A percentile compares a stretch with the other conserved stretches of the same genome.
Conservation (phyloP, 495 filamentous ascomycete genomes). For the Hypoxylon cercidicola region DNA sequence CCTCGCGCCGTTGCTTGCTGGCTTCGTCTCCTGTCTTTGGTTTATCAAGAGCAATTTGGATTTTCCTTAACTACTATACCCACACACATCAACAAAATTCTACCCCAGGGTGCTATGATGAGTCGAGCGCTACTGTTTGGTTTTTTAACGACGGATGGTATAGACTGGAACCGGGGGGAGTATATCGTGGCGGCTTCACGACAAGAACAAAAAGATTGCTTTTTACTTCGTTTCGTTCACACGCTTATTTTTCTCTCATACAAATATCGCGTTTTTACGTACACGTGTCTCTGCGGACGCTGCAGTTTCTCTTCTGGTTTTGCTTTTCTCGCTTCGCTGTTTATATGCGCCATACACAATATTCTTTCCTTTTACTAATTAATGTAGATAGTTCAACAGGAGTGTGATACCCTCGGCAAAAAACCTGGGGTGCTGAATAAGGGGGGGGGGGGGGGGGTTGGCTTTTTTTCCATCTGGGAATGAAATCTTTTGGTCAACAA, state of each 20-base stretch:
- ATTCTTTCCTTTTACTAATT: constrained; percentile 23
- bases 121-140: constrained; percentile 29
- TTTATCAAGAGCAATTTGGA: background rate
- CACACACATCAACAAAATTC: constrained; percentile 30
- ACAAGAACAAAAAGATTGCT: constrained; percentile 35
- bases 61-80: constrained; percentile 38
- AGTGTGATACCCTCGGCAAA: constrained; percentile 37
- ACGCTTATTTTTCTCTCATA: constrained; percentile 23
- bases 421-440: constrained; percentile 13
- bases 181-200: constrained; percentile 27
- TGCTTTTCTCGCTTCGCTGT: constrained; percentile 32
- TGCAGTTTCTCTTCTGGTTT: constrained; percentile 20
- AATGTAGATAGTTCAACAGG: constrained; percentile 42
- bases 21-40: constrained; percentile 19
- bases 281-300: constrained; percentile 12
- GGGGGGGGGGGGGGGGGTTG: constrained; percentile 13
- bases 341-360: constrained; percentile 31
- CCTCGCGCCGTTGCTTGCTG: constrained; percentile 7
- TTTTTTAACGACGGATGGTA: constrained; percentile 29
- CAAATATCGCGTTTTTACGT: constrained; percentile 17
- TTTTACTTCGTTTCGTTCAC: constrained; percentile 35
- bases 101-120: constrained; percentile 31
- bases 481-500: constrained; percentile 11
- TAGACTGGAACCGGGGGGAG: constrained; percentile 35
- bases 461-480: constrained; percentile 9